Conservation (phyloP, 2,329 filamentous ascomycete genomes). For the Curvularia verruculosa region DNA sequence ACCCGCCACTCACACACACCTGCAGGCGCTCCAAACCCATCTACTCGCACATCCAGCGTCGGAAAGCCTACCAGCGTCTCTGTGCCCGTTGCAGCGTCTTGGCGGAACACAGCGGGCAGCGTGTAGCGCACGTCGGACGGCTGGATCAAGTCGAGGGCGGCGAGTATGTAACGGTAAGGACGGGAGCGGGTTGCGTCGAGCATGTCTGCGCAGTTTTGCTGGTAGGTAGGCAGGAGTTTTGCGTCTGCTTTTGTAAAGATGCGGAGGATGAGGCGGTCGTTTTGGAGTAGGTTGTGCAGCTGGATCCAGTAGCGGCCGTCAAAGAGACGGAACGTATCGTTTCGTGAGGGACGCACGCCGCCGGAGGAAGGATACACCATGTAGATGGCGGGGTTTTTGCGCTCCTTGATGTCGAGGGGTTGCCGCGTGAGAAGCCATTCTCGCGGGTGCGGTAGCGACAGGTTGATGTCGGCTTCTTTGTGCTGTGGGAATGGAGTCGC, state of each 20-base stretch:
- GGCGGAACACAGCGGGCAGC: conserved; percentile 34
- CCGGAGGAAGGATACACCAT: conserved; percentile 20
- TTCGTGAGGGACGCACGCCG: not conserved
- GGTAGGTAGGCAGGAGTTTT: conserved; percentile 7
- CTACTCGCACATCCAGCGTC: conserved; percentile 26
- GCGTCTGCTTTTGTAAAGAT: conserved; percentile 28
- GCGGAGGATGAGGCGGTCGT: conserved; percentile 49
- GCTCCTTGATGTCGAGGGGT: conserved; percentile 19
- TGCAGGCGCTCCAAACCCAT: conserved; percentile 15
- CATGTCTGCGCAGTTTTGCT: conserved; percentile 1
- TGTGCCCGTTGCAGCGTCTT: conserved; percentile 16
- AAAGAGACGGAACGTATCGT: conserved; percentile 54
- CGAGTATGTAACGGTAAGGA: conserved; percentile 18
- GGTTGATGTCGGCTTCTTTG: conserved; percentile 5
- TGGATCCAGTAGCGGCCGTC: conserved; percentile 64
- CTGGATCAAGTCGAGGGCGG: conserved; percentile 26
- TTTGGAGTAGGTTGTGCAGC: conserved; percentile 45
- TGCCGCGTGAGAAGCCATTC: conserved; percentile 41
- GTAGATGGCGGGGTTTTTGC: not conserved
- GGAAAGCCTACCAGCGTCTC: conserved; percentile 33
- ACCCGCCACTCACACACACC: conserved; percentile 27
- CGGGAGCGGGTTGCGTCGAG: not conserved
- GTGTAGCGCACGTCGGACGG: conserved; percentile 28
- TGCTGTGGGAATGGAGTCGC: conserved; percentile 21
- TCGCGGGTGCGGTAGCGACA: conserved; percentile 9